phyloP scores from a whole-genome alignment of 2,329 filamentous ascomycete genomes.

The Lasiodiplodia sp. region DNA sequence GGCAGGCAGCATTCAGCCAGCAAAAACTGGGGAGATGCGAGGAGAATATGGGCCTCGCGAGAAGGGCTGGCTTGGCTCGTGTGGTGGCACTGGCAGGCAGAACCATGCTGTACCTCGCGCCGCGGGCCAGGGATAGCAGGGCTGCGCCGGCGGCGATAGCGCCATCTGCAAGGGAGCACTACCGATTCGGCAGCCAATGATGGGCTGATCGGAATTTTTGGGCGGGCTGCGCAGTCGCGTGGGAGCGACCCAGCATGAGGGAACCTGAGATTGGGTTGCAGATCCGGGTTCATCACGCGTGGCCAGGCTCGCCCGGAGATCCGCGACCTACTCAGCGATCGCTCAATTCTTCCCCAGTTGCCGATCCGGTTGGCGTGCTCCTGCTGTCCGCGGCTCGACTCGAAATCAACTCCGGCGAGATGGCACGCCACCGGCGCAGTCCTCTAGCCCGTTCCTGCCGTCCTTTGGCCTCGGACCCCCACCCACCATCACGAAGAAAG shows the following conservation, averaged over 20 bases:
- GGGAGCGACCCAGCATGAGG: conserved; percentile 1
- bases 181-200: conserved; percentile 16
- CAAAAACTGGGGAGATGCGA: neutral
- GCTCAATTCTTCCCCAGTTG: neutral
- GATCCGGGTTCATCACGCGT: conserved; percentile 12
- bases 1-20: neutral
- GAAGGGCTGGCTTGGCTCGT: conserved; percentile 9
- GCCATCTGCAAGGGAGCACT: conserved; percentile 14
- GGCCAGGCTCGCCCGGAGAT: neutral
- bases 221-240: neutral
- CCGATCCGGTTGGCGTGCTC: conserved; percentile 11
- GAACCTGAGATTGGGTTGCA: conserved; percentile 24
- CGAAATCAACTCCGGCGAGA: neutral
- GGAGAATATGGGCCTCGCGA: neutral
- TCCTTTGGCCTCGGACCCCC: neutral
- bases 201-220: conserved; percentile 10
- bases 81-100: neutral
- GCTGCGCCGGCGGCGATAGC: conserved; percentile 15
- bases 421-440: conserved; percentile 3
- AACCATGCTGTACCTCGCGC: conserved; percentile 9
- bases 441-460: conserved; percentile 1
- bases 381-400: neutral
- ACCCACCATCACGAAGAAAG: no score
- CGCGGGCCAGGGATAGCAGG: conserved; percentile 16
- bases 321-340: neutral